Conservation (phyloP, 441 rosid species). For the Croton setiger region DNA sequence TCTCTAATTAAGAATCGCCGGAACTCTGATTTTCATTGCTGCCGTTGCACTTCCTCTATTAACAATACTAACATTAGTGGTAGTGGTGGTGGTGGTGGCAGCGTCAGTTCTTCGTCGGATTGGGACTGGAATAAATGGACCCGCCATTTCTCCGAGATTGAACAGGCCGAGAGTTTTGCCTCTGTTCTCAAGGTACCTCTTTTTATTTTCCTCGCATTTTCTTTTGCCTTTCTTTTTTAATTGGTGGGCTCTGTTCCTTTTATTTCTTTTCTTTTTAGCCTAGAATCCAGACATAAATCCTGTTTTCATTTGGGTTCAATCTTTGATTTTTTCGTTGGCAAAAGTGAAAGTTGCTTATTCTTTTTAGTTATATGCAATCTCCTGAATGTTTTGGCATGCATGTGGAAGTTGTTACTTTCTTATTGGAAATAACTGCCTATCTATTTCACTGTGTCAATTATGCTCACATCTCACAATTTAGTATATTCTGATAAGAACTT, state of each 20-base stretch:
- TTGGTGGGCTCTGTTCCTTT: background rate
- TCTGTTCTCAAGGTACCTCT: conserved; percentile 68
- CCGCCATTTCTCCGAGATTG: conserved; percentile 77
- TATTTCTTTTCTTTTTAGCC: background rate
- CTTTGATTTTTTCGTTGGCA: background rate
- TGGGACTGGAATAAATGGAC: conserved; percentile 97
- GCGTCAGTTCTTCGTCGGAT: conserved; percentile 37
- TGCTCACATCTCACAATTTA: background rate
- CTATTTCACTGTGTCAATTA: background rate
- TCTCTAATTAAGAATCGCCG: conserved; percentile 25
- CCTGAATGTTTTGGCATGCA: background rate
- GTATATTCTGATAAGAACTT: background rate
- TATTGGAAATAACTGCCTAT: background rate
- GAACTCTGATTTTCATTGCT: conserved; percentile 26
- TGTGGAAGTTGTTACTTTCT: background rate
- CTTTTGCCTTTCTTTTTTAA: conserved; percentile 1
- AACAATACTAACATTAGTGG: conserved; percentile 17
- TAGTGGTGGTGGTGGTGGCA: background rate
- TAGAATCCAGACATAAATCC: background rate
- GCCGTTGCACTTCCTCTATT: conserved; percentile 36
- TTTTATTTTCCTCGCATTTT: background rate
- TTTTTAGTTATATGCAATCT: background rate
- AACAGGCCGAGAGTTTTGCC: conserved; percentile 67
- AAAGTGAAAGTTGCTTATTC: background rate
- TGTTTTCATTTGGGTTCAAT: background rate